Percentiles rank a stretch among this genome's conserved stretches.
phyloP scores from a whole-genome alignment of 139 green algal genomes.

The Chlorella ohadii region DNA sequence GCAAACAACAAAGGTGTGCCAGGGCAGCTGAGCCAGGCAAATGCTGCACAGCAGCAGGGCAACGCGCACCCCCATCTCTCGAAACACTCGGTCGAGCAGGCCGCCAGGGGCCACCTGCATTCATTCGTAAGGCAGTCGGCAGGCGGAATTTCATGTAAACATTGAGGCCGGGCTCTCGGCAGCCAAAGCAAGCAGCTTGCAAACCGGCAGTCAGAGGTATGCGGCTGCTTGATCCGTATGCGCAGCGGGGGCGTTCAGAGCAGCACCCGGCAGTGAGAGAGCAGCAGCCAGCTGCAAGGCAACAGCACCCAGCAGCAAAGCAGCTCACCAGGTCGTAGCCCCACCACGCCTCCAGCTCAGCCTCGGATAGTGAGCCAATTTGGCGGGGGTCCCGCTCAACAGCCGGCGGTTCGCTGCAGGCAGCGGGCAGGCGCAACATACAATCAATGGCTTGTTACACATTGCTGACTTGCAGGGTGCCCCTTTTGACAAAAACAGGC shows the following conservation, averaged over 20 bases:
- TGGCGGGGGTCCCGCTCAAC: slow-evolving; percentile 30
- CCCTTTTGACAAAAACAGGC: too few species aligned
- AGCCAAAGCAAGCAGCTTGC: too few species aligned
- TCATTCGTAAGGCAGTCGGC: background rate
- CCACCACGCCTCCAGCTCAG: slow-evolving; percentile 67
- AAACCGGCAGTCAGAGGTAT: too few species aligned
- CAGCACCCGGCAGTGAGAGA: too few species aligned
- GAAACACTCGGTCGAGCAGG: slow-evolving; percentile 61
- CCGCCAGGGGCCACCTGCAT: slow-evolving; percentile 28
- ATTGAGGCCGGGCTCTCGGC: too few species aligned
- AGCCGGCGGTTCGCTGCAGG: slow-evolving; percentile 13
- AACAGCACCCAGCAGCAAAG: background rate
- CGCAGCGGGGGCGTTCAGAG: too few species aligned
- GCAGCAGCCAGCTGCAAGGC: too few species aligned
- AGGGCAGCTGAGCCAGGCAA: too few species aligned
- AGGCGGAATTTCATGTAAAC: background rate
- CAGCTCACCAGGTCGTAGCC: slow-evolving; percentile 61
- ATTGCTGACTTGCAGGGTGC: background rate
- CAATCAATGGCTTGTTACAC: too few species aligned
- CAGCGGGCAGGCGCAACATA: background rate
- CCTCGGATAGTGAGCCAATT: background rate
- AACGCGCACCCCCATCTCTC: slow-evolving; percentile 39
- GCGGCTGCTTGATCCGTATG: too few species aligned
- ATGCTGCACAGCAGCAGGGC: too few species aligned
- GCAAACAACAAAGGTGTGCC: too few species aligned